Base-by-base conservation (phyloP, 441 rosid genomes). In the Brassica balearica region DNA sequence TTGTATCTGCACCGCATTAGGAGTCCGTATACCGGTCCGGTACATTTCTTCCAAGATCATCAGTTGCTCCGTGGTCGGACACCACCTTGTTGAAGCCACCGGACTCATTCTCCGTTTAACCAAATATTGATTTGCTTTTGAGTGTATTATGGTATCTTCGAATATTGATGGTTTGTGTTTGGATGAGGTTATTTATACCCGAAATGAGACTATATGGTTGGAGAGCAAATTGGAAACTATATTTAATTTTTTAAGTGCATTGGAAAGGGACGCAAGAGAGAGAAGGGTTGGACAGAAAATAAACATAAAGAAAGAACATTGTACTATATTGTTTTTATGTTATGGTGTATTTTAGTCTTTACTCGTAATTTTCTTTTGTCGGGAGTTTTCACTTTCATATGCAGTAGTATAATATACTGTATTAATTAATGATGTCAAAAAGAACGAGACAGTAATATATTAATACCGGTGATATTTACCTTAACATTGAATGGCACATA, bases 51-150 rank as follows among this genome's bases (percentile, higher is more conserved):
- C 97, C 65, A 95, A 71, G 64, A 92, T 89, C 97, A 90, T 91
- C n/a, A 95, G 82, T 63, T 95, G 98, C 72, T 95, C 97, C 62
- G 97, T 95, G 34, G 97, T 95, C 27, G 98, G 98, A 81, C 97
- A 92, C 98, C 98, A 95, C 74, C 98, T 86, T 8, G 97, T 75
- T 10, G 98, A 90, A 64, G 85, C 82, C 62, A 88, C 76, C 20
- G 91, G 97, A 81, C 91, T 83, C 97, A 93, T 90, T 46, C 12
- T 73, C 11, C 7, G 27, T 59, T 66, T 15, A 66, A 25, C 51
- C 25, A 68, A n/a, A 67, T 43, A 29, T 8, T 43, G 63, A 51
- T 36, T 41, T 7, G 48, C 4, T 41, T 67, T 74, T 62, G 69
- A 25, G 43, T 43, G 6, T 51, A 27, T 53, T 69, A 22, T 48